phyloP scores from a whole-genome alignment of 208 protist genomes.

The Leishmania martiniquensis region DNA sequence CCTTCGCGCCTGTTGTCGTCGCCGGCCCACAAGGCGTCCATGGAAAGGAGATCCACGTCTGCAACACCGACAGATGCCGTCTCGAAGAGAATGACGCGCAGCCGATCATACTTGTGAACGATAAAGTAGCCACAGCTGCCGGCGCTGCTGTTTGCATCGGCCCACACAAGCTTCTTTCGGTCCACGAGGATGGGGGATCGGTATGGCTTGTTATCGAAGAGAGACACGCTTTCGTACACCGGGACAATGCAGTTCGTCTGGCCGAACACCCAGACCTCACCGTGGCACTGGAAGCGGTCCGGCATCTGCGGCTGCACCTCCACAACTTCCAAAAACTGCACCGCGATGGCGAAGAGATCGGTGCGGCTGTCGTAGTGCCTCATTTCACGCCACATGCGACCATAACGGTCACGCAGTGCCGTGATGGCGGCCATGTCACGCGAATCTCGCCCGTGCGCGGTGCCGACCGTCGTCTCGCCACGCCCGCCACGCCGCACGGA shows the following conservation, averaged over 20 bases:
- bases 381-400: constrained; percentile 37
- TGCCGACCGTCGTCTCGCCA: not conserved
- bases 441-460: constrained; percentile 4
- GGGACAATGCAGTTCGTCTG: constrained; percentile 27
- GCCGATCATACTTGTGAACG: constrained; percentile 72
- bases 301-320: constrained; percentile 60
- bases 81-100: constrained; percentile 76
- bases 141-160: constrained; percentile 11
- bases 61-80: constrained; percentile 61
- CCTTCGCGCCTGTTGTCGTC: constrained; percentile 11
- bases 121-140: constrained; percentile 44
- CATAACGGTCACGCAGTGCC: constrained; percentile 30
- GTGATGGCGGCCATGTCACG: constrained; percentile 4
- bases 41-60: constrained; percentile 64
- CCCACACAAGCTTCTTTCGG: constrained; percentile 51
- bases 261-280: constrained; percentile 70
- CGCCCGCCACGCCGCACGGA: constrained; percentile 14
- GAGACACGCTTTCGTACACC: constrained; percentile 23
- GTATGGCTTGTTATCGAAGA: constrained; percentile 44
- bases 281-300: constrained; percentile 71
- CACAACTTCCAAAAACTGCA: constrained; percentile 70
- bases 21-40: constrained; percentile 44
- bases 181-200: constrained; percentile 61
- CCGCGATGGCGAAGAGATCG: constrained; percentile 46
- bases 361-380: constrained; percentile 32